Evolutionary conservation across 768 basidiomycete genomes (phyloP), one percentile per base, ranked within the genome.

Genomic region (Crucibulum laeve): DNA sequence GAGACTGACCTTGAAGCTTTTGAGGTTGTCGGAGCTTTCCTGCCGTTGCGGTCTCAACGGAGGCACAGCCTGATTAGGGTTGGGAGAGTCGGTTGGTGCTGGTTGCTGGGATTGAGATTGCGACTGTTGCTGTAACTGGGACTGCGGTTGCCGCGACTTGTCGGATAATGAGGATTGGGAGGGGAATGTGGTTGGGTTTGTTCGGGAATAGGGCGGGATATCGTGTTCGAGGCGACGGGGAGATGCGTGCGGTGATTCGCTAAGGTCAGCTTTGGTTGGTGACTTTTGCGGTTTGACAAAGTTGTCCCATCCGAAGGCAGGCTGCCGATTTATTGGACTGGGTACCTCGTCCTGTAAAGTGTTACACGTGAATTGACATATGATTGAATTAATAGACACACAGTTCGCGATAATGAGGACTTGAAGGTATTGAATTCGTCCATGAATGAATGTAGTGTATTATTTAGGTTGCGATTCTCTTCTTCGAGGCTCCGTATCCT

Each of bases 1-100:
- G 45, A 99, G 63, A 51, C 90, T 96, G 47, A 99, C 95, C 63
- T 95, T 92, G 79, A 99, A 98, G 56, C 87, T 91, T 69, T 94
- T 91, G 49, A 91, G 73, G 53, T 89, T 91, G 54, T 76, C 74
- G n/a, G 70, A 67, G 51, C 79, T 87, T 32, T 89, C 86, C 54
- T 84, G 80, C 23, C 79, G 70, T 15, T 64, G 62, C 0, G 77
- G 70, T 52, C 78, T 80, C 3, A 71, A 62, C 11, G 64, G 54
- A 22, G 60, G 51, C 5, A 63, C 61, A 25, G 56, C 58, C 28
- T 57, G 49, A 46, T 58, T 63, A 28, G 65, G 57, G 36, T 36
- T 36, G 24, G 34, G 33, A 22, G 61, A 57, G 26, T 71, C 69
- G 14, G 60, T 57, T 35, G 58, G 50, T 23, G 61, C 54, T 43